Percentiles rank a stretch among this genome's conserved stretches.
phyloP scores from a whole-genome alignment of 345 rosid species.

The Rhodomyrtus tomentosa region DNA sequence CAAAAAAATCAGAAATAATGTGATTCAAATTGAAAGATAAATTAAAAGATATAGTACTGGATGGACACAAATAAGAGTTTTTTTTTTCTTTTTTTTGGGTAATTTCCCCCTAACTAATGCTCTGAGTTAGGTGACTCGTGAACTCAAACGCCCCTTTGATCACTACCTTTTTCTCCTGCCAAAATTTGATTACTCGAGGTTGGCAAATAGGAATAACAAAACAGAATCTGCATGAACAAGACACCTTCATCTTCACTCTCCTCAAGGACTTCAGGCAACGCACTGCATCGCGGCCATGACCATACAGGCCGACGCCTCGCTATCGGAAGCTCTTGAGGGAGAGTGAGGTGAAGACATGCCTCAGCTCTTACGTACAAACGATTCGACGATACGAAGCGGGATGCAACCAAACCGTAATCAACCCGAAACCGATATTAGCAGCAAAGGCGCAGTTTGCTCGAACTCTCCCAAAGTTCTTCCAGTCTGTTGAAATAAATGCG shows the following conservation, averaged over 20 bases:
- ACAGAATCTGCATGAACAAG: background rate
- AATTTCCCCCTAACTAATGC: background rate
- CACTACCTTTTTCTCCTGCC: background rate
- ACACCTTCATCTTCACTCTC: slow-evolving; percentile 12
- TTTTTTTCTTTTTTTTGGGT: too few relatives aligned
- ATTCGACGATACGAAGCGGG: background rate
- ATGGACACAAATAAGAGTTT: too few relatives aligned
- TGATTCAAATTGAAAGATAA: too few relatives aligned
- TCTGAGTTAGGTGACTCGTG: background rate
- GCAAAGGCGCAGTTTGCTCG: slow-evolving; percentile 13
- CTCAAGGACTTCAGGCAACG: background rate
- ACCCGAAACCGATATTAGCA: background rate
- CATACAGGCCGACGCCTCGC: background rate
- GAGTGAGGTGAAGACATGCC: slow-evolving; percentile 10
- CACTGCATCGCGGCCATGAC: background rate
- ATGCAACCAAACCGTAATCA: background rate
- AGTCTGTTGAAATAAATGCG: too few relatives aligned
- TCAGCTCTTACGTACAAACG: background rate
- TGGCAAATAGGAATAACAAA: background rate
- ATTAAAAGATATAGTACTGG: too few relatives aligned
- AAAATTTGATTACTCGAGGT: background rate
- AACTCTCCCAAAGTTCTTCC: slow-evolving; percentile 13
- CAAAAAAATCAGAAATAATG: too few relatives aligned
- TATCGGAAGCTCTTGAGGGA: slow-evolving; percentile 32
- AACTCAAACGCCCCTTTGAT: background rate